These are phyloP conservation scores for Mesembryanthemum crystallinum DNA, from an alignment of 148 eudicot species.

Conservation along the genomic window DNA sequence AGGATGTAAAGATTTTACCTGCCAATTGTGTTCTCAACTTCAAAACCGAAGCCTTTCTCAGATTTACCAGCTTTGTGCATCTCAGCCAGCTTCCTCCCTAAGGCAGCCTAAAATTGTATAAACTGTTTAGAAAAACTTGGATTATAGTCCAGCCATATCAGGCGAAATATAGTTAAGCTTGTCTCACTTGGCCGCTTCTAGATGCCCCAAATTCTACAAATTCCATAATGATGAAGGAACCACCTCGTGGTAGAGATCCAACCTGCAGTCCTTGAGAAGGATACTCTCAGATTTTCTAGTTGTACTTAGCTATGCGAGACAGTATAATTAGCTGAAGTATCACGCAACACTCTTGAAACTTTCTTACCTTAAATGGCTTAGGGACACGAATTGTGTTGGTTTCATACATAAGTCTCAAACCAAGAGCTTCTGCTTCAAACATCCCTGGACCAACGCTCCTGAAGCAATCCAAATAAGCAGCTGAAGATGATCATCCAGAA, in stretches of 20 bases:
- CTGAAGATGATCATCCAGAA: conserved; percentile 15
- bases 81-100: conserved; percentile 92
- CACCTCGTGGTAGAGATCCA: conserved; percentile 79
- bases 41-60: conserved; percentile 83
- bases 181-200: conserved; percentile 74
- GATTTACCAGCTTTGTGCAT: conserved; percentile 93
- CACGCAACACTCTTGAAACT: background rate
- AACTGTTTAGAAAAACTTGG: conserved; percentile 24
- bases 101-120: conserved; percentile 49
- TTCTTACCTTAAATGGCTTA: conserved; percentile 71
- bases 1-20: conserved; percentile 40
- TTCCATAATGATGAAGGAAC: conserved; percentile 96
- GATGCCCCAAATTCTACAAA: conserved; percentile 86
- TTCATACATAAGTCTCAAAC: conserved; percentile 81
- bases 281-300: conserved; percentile 22
- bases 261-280: conserved; percentile 46
- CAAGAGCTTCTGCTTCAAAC: conserved; percentile 98
- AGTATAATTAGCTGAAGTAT: background rate
- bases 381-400: conserved; percentile 86
- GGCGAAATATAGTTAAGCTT: background rate
- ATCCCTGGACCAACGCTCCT: conserved; percentile 81
- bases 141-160: background rate
- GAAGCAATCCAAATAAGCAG: conserved; percentile 24
- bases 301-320: background rate
- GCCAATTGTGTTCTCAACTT: conserved; percentile 91